Percentiles rank a stretch among this genome's conserved stretches.
Evolutionary conservation across 2,329 filamentous ascomycete species (phyloP).

Genomic region (Tolypocladium ovalisporum): DNA sequence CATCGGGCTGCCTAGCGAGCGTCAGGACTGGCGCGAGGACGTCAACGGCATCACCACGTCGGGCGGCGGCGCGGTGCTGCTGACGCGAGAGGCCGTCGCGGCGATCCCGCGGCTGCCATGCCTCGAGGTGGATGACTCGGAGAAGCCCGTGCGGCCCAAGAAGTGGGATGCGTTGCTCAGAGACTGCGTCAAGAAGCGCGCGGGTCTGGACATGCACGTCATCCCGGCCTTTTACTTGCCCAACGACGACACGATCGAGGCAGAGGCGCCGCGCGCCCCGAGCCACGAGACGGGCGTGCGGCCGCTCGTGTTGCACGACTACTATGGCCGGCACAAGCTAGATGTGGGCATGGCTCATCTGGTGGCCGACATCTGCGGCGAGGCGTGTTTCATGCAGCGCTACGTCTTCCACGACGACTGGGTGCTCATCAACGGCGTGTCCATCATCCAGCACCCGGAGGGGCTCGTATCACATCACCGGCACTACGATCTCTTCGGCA

Average conservation of each 20-base stretch:
- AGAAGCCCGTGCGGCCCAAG: constrained; percentile 9
- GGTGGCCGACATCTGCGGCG: constrained; percentile 30
- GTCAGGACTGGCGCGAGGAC: constrained; percentile 29
- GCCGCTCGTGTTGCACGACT: constrained; percentile 30
- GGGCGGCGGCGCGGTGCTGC: constrained; percentile 33
- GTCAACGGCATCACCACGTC: constrained; percentile 25
- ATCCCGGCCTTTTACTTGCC: constrained; percentile 32
- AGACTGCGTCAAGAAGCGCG: constrained; percentile 25
- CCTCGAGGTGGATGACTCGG: constrained; percentile 11
- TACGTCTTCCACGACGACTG: constrained; percentile 34
- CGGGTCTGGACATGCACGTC: constrained; percentile 26
- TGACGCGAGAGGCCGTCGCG: constrained; percentile 24
- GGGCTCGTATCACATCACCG: constrained; percentile 13
- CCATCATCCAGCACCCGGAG: constrained; percentile 30
- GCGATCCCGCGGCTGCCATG: constrained; percentile 26
- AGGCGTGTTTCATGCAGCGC: constrained; percentile 35
- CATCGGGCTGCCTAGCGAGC: constrained; percentile 32
- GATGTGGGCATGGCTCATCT: constrained; percentile 29
- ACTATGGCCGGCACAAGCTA: constrained; percentile 24
- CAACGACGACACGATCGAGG: constrained; percentile 17
- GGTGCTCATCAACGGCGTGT: constrained; percentile 36
- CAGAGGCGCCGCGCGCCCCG: constrained; percentile 13
- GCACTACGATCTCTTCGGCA: neutral
- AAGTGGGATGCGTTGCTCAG: constrained; percentile 31
- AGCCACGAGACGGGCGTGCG: constrained; percentile 28